Evolutionary conservation across 371 early-diverging fungal genomes (phyloP), one percentile per base, ranked within the genome.

Genomic region (Sanchytrium tribonematis): DNA sequence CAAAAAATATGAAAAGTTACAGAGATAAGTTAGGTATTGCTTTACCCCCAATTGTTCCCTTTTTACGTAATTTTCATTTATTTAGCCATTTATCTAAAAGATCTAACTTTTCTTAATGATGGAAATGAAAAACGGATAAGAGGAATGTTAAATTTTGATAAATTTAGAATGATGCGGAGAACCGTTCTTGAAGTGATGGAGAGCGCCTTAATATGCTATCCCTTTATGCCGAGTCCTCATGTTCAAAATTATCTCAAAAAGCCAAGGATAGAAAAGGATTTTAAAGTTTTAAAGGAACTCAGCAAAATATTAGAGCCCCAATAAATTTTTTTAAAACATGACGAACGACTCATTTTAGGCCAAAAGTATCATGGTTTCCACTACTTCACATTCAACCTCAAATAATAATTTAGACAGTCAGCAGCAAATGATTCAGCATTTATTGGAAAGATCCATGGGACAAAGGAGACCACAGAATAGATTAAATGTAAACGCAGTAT

Each of bases 21-120:
- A 72, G 81, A 17, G 80, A 81, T 31, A 32, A 70, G 17, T 72
- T 81, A 12, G 72, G 74, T 0, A 72, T 68, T 0, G 69, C 76
- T 1, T 30, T 31, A 1, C 78, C 81, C n/a, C 81, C 83, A 2
- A 79, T 81, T 28, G 75, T 82, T 1, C 83, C 83, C 0, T 81
- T 81, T 70, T 68, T 82, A 67, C 81, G 48, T 48, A 48, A 48
- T 12, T 16, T 16, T 48, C 48, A 16, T 16, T 48, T n/a, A n/a
- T 16, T 16, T 48, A 48, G 48, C 83, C 28, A 80, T 81, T 0
- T 82, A 80, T 71, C 66, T 82, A 30, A 81, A 82, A 71, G 82
- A 82, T 68, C 69, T 82, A 29, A 81, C 80, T 0, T 82, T 82
- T 72, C 75, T 81, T 66, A 80, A 82, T 70, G 83, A 82, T 74